These are phyloP conservation scores for Bisporella sp. DNA, from an alignment of 2,329 filamentous ascomycete genomes.

Conservation along the genomic window DNA sequence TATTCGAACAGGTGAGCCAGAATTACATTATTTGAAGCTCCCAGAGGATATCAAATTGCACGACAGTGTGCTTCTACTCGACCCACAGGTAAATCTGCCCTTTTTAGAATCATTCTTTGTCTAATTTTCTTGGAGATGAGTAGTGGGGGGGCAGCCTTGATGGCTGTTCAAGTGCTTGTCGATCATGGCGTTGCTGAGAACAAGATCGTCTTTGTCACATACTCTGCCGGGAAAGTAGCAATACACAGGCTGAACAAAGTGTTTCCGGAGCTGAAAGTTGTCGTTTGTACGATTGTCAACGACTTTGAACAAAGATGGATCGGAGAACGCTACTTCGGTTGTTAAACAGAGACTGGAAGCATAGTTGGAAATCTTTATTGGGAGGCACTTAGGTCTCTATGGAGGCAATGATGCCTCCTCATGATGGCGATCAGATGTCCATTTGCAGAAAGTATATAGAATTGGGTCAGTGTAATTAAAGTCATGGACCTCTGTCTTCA, in stretches of 20 bases:
- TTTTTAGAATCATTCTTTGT: not conserved
- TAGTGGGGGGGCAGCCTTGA: slow-evolving; percentile 75
- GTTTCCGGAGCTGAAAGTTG: slow-evolving; percentile 80
- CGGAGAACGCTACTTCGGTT: slow-evolving; percentile 85
- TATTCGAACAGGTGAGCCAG: slow-evolving; percentile 77
- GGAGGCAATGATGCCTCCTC: too few relatives aligned
- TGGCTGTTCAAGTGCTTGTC: slow-evolving; percentile 93
- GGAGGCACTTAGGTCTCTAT: too few relatives aligned
- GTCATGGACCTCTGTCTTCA: too few relatives aligned
- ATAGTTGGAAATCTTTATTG: too few relatives aligned
- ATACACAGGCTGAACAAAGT: slow-evolving; percentile 81
- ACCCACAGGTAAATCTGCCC: slow-evolving; percentile 53
- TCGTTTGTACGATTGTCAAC: slow-evolving; percentile 74
- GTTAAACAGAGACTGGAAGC: slow-evolving; percentile 38
- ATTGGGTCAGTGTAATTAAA: too few relatives aligned
- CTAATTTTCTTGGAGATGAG: slow-evolving; percentile 51
- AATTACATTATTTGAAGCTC: slow-evolving; percentile 82
- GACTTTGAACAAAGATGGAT: slow-evolving; percentile 86
- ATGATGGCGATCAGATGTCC: too few relatives aligned
- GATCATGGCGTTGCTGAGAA: slow-evolving; percentile 85
- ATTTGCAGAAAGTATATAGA: too few relatives aligned
- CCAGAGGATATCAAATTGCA: slow-evolving; percentile 67
- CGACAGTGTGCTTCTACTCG: slow-evolving; percentile 76
- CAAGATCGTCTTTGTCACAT: slow-evolving; percentile 87
- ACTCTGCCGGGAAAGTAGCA: slow-evolving; percentile 78